Evolutionary conservation across 2,329 filamentous ascomycete genomes (phyloP), one percentile per base, ranked within the genome.

Genomic region (Xylariaceae sp.): DNA sequence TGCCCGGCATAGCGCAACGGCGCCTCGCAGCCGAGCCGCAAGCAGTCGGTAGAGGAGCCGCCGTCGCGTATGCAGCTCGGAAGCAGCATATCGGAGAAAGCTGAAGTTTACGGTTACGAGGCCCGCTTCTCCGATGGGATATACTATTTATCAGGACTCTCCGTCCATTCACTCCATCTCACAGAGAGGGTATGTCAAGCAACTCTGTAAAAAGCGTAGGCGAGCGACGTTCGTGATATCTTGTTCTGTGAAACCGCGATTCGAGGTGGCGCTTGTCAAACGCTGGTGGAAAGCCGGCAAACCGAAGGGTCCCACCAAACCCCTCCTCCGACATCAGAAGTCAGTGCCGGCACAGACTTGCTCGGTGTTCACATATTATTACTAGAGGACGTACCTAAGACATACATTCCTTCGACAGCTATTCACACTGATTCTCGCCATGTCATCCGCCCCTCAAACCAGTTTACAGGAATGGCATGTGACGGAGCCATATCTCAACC

Each of bases 401-500:
- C 17, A 17, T 39, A 15, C 39, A 38, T 33, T 39, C 35, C 17
- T 42, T 30, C 36, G 19, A 39, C 33, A 4, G 12, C 5, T 14
- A 36, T 36, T 15, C 33, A 14, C 5, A 14, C 33, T 9, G 15
- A 15, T 9, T 5, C 12, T 4, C 36, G 44, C 39, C 42, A 62
- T 57, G 42, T 72, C 73, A 67, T 59, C 70, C 32, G 36, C 38
- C 11, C 32, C 51, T 11, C 44, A 50, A 14, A 39, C 49, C 22
- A 48, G 44, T 17, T 57, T 76, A 27, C 72, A 80, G 56, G 67
- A 71, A 52, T 82, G 78, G 80, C 70, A 70, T 48, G 73, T 76
- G 54, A 71, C 64, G 40, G 64, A 75, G 67, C 77, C 78, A 6
- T 82, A 78, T 69, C 75, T 91, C 54, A 72, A 83, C 58, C 70